These are phyloP conservation scores for Plenodomus lindquistii DNA, from an alignment of 2,329 filamentous ascomycete species.

Conservation along the genomic window DNA sequence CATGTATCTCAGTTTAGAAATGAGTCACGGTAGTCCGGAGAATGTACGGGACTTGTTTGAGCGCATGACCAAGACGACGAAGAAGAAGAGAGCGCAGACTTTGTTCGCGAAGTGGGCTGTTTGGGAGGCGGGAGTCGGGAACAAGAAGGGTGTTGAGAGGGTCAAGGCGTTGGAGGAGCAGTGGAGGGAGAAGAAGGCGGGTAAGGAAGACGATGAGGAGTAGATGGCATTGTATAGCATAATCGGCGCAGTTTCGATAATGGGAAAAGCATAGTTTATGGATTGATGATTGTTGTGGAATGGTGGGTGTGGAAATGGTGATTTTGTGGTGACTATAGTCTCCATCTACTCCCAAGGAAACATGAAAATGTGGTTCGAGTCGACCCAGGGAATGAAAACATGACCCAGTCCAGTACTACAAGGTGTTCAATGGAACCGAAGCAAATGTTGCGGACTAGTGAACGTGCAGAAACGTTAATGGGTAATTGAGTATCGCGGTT, in stretches of 20 bases:
- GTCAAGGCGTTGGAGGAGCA: slow-evolving; percentile 72
- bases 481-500: too few species aligned
- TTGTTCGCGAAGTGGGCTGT: slow-evolving; percentile 92
- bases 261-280: neutral
- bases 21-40: slow-evolving; percentile 60
- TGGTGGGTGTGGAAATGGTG: too few species aligned
- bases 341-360: too few species aligned
- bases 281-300: too few species aligned
- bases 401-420: too few species aligned
- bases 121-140: slow-evolving; percentile 76
- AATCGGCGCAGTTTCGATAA: neutral
- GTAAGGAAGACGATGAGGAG: slow-evolving; percentile 16
- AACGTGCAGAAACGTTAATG: too few species aligned
- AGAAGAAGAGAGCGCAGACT: slow-evolving; percentile 78
- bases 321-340: too few species aligned
- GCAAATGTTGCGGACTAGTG: too few species aligned
- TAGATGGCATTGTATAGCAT: neutral
- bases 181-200: slow-evolving; percentile 60
- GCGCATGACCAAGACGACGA: slow-evolving; percentile 69
- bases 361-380: too few species aligned
- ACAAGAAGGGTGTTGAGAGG: slow-evolving; percentile 69
- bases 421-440: too few species aligned
- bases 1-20: slow-evolving; percentile 84
- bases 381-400: too few species aligned
- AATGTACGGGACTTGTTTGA: slow-evolving; percentile 79